A percentile compares a stretch with the other conserved stretches of the same genome.
phyloP scores from a whole-genome alignment of 2,329 filamentous ascomycete genomes.

The Colletotrichum sansevieriae region DNA sequence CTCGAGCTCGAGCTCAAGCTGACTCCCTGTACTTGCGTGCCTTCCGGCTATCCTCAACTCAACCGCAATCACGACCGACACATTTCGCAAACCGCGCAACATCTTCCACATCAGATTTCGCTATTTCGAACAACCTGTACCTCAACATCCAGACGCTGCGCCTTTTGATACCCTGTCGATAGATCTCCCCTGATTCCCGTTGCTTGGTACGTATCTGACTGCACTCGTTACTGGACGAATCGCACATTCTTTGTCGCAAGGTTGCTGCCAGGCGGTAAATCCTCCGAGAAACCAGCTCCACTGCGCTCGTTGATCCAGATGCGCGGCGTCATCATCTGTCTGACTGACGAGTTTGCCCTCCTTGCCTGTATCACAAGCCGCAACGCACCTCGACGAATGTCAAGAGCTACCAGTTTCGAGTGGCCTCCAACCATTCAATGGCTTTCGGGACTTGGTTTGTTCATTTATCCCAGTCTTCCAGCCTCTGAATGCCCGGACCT shows the following conservation, averaged over 20 bases:
- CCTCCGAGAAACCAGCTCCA: constrained; percentile 20
- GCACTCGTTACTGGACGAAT: constrained; percentile 27
- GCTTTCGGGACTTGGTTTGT: constrained; percentile 18
- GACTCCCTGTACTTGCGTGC: neutral
- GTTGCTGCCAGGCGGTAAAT: constrained; percentile 33
- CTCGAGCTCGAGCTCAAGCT: constrained; percentile 5
- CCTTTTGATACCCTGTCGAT: constrained; percentile 36
- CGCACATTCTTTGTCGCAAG: constrained; percentile 26
- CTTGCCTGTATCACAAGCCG: constrained; percentile 24
- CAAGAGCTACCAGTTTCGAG: neutral
- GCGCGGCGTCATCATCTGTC: constrained; percentile 19
- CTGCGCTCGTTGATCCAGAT: constrained; percentile 18
- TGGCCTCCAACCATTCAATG: neutral
- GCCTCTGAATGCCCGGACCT: constrained; percentile 32
- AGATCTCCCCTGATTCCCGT: constrained; percentile 19
- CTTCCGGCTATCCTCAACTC: neutral
- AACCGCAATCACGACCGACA: constrained; percentile 4
- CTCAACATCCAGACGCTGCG: constrained; percentile 33
- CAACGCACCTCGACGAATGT: constrained; percentile 8
- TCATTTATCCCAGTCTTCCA: constrained; percentile 38
- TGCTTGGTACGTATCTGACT: constrained; percentile 37
- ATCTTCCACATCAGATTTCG: constrained; percentile 6
- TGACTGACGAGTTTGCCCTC: neutral
- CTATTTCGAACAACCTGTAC: constrained; percentile 1
- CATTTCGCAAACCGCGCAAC: neutral